A percentile compares a stretch with the other conserved stretches of the same genome.
phyloP scores from a whole-genome alignment of 345 rosid genomes.

The Pistacia atlantica region DNA sequence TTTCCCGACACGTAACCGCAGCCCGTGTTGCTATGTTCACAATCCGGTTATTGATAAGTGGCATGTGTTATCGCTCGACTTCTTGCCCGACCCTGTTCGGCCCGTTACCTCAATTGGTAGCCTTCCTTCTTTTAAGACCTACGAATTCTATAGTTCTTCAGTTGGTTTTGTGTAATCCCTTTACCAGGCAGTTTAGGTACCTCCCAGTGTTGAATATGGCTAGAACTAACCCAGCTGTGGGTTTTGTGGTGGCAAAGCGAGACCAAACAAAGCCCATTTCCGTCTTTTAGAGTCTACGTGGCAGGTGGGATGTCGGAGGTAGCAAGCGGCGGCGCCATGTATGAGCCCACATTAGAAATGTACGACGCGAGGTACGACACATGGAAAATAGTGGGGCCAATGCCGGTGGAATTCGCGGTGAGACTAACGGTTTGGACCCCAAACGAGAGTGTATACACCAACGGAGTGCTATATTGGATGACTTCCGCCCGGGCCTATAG shows the following conservation, averaged over 20 bases:
- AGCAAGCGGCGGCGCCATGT: constrained; percentile 32
- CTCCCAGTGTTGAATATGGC: constrained; percentile 39
- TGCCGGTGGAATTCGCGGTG: constrained; percentile 52
- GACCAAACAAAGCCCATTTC: constrained; percentile 5
- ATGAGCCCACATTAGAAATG: constrained; percentile 49
- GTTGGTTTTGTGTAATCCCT: constrained; percentile 48
- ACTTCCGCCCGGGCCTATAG: constrained; percentile 60
- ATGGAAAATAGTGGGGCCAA: constrained; percentile 36
- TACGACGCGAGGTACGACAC: constrained; percentile 36
- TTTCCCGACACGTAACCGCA: constrained; percentile 41
- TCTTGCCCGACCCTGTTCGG: constrained; percentile 38
- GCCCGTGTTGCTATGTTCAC: constrained; percentile 34
- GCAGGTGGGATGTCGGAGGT: constrained; percentile 59
- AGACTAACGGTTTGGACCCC: constrained; percentile 65
- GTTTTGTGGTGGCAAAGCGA: constrained; percentile 34
- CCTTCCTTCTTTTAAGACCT: constrained; percentile 43
- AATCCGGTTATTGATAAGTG: constrained; percentile 40
- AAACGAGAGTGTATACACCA: constrained; percentile 43
- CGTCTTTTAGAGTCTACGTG: constrained; percentile 42
- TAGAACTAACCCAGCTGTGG: constrained; percentile 52
- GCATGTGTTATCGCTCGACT: constrained; percentile 40
- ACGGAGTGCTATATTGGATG: constrained; percentile 55
- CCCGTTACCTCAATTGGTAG: constrained; percentile 36
- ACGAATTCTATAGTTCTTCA: constrained; percentile 30
- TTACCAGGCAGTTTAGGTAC: constrained; percentile 36